Evolutionary conservation across 352 stramenopile genomes (phyloP), one percentile per base, ranked within the genome.

Genomic region (Pythium brachiatum): DNA sequence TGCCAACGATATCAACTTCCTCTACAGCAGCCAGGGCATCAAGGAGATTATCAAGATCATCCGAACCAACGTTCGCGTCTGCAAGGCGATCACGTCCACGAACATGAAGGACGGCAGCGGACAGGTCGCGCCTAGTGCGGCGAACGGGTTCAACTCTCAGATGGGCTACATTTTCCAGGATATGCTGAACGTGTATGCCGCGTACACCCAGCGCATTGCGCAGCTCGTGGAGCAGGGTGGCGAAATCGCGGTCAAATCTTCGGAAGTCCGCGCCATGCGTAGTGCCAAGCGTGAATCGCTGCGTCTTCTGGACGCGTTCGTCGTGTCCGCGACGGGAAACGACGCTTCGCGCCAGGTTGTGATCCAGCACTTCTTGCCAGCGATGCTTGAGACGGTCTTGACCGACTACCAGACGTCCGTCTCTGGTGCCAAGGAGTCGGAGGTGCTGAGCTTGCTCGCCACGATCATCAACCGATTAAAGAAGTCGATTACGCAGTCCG

Each of bases 121-220:
- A 3, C 60, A 67, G 25, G 60, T 60, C 16, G 60, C 60, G 3
- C 60, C 60, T 7, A 67, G 60, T 12, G 97, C 96, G 21, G 78
- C 85, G 7, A 95, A 97, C 36, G 89, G 98, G 27, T 99, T 98
- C 72, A 97, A 97, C 47, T 92, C 93, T 62, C 97, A 99, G 81
- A 93, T 99, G 65, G 92, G 95, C 66, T 94, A 89, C 60, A 97
- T 99, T 69, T 99, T 99, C 76, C 86, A 98, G 58, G 97, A 99
- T 72, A 96, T 99, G 84, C 79, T 99, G 23, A 99, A 99, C 70
- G 92, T 99, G 12, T 99, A 99, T 76, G 96, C 94, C 64, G 93
- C 98, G 21, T 99, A 99, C 76, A 98, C 92, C n/a, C 92, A 99
- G 74, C 84, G 94, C 48, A 99, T 99, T 76, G 93, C 88, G 11